A percentile compares a stretch with the other conserved stretches of the same genome.
Evolutionary conservation across 306 rosid species (phyloP).

Genomic region (Senna siamea): DNA sequence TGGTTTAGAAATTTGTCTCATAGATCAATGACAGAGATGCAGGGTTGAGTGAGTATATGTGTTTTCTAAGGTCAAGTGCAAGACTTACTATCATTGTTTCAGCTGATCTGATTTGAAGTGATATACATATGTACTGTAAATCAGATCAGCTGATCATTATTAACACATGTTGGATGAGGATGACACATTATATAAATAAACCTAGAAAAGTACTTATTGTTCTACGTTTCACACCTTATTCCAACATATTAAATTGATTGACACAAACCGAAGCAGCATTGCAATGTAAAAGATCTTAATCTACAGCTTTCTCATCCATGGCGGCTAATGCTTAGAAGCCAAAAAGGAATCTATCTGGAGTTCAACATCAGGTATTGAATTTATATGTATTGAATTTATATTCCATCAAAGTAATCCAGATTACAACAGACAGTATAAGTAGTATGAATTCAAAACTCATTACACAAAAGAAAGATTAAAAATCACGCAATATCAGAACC

Average conservation of each 20-base stretch:
- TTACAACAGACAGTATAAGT: neutral
- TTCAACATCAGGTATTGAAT: neutral
- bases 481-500: slow-evolving; percentile 2
- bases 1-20: neutral
- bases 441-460: neutral
- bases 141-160: too few relatives aligned
- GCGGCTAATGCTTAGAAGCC: neutral
- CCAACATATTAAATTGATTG: neutral
- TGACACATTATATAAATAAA: neutral
- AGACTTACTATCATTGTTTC: neutral
- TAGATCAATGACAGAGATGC: neutral
- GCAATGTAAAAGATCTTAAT: neutral
- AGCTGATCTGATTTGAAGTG: neutral
- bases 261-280: neutral
- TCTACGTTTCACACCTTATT: neutral
- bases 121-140: neutral
- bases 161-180: neutral
- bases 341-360: neutral
- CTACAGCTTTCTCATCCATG: neutral
- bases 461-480: neutral
- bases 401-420: neutral
- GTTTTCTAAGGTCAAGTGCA: too few relatives aligned
- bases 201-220: neutral
- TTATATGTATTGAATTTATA: neutral
- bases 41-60: neutral